Evolutionary conservation across 345 rosid genomes (phyloP), one percentile per base, ranked within the genome.

Genomic region (Citrus cavaleriei): DNA sequence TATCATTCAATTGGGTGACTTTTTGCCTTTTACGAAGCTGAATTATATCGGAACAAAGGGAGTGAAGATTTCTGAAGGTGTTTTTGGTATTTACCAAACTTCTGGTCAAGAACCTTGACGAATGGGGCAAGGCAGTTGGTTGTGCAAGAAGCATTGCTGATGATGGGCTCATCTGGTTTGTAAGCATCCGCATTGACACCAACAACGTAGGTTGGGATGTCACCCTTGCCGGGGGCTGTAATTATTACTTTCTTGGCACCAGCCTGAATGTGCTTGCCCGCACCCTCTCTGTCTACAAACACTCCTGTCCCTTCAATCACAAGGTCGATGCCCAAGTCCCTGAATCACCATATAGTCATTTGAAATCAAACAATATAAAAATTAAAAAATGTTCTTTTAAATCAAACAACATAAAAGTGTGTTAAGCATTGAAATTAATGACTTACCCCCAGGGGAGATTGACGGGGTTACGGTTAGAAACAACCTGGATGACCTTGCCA

Each of bases 101-200:
- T 95, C 87, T 92, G 98, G 87, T 95, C 99, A 61, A 95, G 91
- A 86, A 95, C 96, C 92, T 93, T 95, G 94, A 95, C 99, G 61
- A 95, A 95, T 70, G 99, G 99, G 79, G 99, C 99, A 28, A 95
- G 97, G 83, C 99, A 95, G 82, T 95, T 95, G n/a, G 99, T 95
- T 79, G 99, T 95, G 90, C 99, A 95, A 75, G 99, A 95, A 10
- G 99, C 99, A 28, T 93, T 95, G 89, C 99, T 95, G 88, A 95
- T 92, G 82, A 95, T 93, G 68, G 95, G 82, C 77, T 95, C 99
- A 8, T 76, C 87, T 4, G 82, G 92, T 80, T 21, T 89, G 91
- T 95, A 95, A 51, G 70, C 67, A 1, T 91, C 99, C n/a, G 89
- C 99, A 83, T 95, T 92, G 73, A 95, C 99, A 10, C 99, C 99